Evolutionary conservation across 2,329 filamentous ascomycete species (phyloP).

Genomic region (Stachybotrys chlorohalonatus): DNA sequence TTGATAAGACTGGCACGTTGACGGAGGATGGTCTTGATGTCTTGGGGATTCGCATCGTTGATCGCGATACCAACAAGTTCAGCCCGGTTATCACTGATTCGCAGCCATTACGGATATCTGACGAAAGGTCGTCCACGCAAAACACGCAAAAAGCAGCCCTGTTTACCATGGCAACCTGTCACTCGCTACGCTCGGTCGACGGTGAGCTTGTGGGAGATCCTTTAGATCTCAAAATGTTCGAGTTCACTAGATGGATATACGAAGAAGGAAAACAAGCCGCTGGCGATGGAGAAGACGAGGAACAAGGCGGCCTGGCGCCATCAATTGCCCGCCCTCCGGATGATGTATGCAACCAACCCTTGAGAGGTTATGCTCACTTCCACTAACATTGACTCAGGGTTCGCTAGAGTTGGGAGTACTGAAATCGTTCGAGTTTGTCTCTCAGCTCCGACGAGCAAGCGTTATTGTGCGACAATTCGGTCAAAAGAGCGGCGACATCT

Average conservation of each 20-base stretch:
- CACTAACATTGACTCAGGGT: constrained; percentile 18
- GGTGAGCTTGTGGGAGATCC: constrained; percentile 87
- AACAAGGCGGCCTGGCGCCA: constrained; percentile 69
- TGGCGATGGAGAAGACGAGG: constrained; percentile 60
- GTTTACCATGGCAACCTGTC: constrained; percentile 95
- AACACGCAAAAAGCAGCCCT: constrained; percentile 52
- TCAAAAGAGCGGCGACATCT: constrained; percentile 74
- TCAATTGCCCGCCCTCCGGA: constrained; percentile 78
- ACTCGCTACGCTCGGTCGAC: constrained; percentile 81
- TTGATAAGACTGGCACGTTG: constrained; percentile 97
- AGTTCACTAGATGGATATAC: constrained; percentile 88
- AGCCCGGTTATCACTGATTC: constrained; percentile 66
- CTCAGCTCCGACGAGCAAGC: constrained; percentile 82
- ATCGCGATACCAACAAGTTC: constrained; percentile 53
- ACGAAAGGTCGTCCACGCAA: constrained; percentile 15
- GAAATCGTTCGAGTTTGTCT: constrained; percentile 90
- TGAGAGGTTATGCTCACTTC: not conserved
- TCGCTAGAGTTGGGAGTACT: constrained; percentile 82
- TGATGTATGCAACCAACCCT: constrained; percentile 11
- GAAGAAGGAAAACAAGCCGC: constrained; percentile 72
- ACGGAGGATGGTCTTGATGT: constrained; percentile 96
- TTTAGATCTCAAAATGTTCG: constrained; percentile 96
- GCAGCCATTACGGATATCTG: constrained; percentile 43
- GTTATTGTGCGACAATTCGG: constrained; percentile 87
- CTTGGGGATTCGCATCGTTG: constrained; percentile 74